phyloP scores from a whole-genome alignment of 2,329 filamentous ascomycete species.

The Alternaria postmessia region DNA sequence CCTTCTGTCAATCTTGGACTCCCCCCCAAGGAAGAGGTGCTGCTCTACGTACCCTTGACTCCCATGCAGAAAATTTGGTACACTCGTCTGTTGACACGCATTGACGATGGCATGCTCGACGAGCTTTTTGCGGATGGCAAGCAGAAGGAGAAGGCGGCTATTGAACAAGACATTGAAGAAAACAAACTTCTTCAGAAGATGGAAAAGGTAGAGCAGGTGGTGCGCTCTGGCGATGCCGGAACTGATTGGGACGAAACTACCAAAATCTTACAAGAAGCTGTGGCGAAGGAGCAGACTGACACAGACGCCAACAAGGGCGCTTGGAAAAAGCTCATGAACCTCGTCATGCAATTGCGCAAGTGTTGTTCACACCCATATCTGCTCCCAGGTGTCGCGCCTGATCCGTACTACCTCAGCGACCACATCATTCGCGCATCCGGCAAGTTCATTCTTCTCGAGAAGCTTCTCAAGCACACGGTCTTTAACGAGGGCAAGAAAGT shows the following conservation, averaged over 20 bases:
- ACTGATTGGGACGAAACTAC: slow-evolving; percentile 72
- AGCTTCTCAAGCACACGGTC: slow-evolving; percentile 59
- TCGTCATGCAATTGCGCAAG: slow-evolving; percentile 65
- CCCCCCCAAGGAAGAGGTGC: slow-evolving; percentile 65
- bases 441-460: slow-evolving; percentile 65
- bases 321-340: slow-evolving; percentile 62
- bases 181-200: slow-evolving; percentile 44
- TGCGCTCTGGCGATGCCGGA: slow-evolving; percentile 15
- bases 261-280: slow-evolving; percentile 95
- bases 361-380: slow-evolving; percentile 65
- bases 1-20: slow-evolving; percentile 63
- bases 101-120: slow-evolving; percentile 60
- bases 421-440: slow-evolving; percentile 62
- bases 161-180: slow-evolving; percentile 51
- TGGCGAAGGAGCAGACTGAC: slow-evolving; percentile 53
- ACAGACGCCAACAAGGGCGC: slow-evolving; percentile 46
- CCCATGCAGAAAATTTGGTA: slow-evolving; percentile 68
- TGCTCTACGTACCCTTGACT: slow-evolving; percentile 66
- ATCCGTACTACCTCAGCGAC: slow-evolving; percentile 56
- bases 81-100: slow-evolving; percentile 63
- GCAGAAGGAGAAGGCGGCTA: slow-evolving; percentile 53
- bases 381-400: slow-evolving; percentile 56
- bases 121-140: slow-evolving; percentile 61
- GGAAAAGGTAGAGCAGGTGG: slow-evolving; percentile 43
- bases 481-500: slow-evolving; percentile 62